These are phyloP conservation scores for Stachybotrys elegans DNA, from an alignment of 2,329 filamentous ascomycete genomes.

Conservation along the genomic window DNA sequence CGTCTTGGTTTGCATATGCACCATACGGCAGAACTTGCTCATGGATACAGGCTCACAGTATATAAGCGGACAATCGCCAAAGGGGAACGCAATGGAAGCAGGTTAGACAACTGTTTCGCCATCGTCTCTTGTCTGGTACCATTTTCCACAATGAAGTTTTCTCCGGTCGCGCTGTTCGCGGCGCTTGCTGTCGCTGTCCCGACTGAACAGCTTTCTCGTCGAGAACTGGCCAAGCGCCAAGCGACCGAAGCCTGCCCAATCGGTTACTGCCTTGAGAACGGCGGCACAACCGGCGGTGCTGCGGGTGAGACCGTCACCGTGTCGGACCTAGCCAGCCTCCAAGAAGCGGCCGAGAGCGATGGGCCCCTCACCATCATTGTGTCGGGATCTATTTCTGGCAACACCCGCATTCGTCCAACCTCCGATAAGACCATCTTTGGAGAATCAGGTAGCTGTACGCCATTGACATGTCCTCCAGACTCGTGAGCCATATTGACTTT, in stretches of 20 bases:
- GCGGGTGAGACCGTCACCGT: slow-evolving; percentile 23
- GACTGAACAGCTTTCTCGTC: not conserved
- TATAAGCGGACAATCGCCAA: too few relatives aligned
- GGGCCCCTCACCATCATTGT: slow-evolving; percentile 24
- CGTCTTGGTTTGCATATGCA: too few relatives aligned
- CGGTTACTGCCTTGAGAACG: slow-evolving; percentile 26
- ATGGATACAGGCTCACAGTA: too few relatives aligned
- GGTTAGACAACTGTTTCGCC: too few relatives aligned
- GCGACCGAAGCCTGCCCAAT: slow-evolving; percentile 39
- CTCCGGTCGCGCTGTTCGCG: not conserved
- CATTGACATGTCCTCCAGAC: not conserved
- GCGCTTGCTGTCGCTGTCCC: not conserved
- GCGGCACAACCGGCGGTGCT: slow-evolving; percentile 25
- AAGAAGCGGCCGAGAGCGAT: slow-evolving; percentile 17
- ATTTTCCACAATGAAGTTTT: slow-evolving; percentile 2
- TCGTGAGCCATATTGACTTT: not conserved
- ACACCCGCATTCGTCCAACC: slow-evolving; percentile 20
- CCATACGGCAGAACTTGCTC: too few relatives aligned
- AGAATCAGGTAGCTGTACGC: slow-evolving; percentile 19
- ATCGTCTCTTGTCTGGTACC: too few relatives aligned
- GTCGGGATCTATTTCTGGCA: slow-evolving; percentile 20
- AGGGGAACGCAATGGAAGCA: too few relatives aligned
- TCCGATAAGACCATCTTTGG: slow-evolving; percentile 41
- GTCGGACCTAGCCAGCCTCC: slow-evolving; percentile 16
- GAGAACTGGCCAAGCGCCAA: slow-evolving; percentile 31